These are phyloP conservation scores for Alnus rubra DNA, from an alignment of 306 rosid genomes.

Conservation along the genomic window DNA sequence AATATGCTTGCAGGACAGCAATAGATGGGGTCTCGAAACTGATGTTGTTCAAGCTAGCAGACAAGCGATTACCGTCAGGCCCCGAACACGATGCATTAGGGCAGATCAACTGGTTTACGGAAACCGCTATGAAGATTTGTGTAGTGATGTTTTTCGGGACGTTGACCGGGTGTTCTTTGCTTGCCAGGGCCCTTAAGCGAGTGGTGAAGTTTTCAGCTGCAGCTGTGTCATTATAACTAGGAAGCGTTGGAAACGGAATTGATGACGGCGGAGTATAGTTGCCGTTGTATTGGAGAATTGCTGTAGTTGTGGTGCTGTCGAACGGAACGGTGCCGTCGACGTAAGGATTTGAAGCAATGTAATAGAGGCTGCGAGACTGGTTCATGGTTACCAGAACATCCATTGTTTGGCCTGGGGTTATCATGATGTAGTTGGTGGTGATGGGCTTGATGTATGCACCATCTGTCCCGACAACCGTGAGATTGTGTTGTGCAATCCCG, in stretches of 20 bases:
- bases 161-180: slow-evolving; percentile 19
- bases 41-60: slow-evolving; percentile 52
- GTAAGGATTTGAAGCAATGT: slow-evolving; percentile 46
- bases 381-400: slow-evolving; percentile 42
- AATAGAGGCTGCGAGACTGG: slow-evolving; percentile 38
- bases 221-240: slow-evolving; percentile 27
- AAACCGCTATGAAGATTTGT: slow-evolving; percentile 26
- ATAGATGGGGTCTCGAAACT: slow-evolving; percentile 36
- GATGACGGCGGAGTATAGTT: not conserved
- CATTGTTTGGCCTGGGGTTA: slow-evolving; percentile 55
- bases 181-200: slow-evolving; percentile 33
- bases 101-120: slow-evolving; percentile 37
- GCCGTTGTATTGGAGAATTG: slow-evolving; percentile 40
- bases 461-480: slow-evolving; percentile 43
- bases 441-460: slow-evolving; percentile 40
- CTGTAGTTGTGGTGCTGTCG: slow-evolving; percentile 38
- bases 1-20: slow-evolving; percentile 49
- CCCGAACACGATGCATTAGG: slow-evolving; percentile 35
- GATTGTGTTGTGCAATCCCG: slow-evolving; percentile 41
- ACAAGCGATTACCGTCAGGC: slow-evolving; percentile 38
- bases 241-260: slow-evolving; percentile 29
- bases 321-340: slow-evolving; percentile 13
- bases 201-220: slow-evolving; percentile 28
- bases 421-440: slow-evolving; percentile 33
- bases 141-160: slow-evolving; percentile 38